A percentile compares a stretch with the other conserved stretches of the same genome.
phyloP scores from a whole-genome alignment of 306 rosid species.

The Abrus pulchellus region DNA sequence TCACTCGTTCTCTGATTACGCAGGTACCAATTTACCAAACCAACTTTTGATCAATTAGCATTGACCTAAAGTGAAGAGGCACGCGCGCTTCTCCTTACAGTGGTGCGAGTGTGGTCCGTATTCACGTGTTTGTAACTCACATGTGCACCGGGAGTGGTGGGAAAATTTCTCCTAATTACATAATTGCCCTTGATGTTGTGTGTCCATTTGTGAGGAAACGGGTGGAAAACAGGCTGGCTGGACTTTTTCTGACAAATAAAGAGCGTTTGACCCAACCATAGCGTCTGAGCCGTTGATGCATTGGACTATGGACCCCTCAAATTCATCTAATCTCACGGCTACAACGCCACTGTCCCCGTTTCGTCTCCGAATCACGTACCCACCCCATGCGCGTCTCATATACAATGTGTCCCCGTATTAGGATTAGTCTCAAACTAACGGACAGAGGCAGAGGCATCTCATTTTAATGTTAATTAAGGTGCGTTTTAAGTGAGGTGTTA shows the following conservation, averaged over 20 bases:
- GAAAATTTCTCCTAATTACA: neutral
- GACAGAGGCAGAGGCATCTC: neutral
- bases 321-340: conserved; percentile 3
- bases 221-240: conserved; percentile 68
- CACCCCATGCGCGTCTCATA: no score
- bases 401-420: neutral
- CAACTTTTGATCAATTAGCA: conserved; percentile 17
- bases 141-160: conserved; percentile 17
- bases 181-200: conserved; percentile 20
- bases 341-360: neutral
- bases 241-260: conserved; percentile 39
- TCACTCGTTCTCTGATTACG: conserved; percentile 8
- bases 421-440: neutral
- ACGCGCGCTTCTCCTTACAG: conserved; percentile 12
- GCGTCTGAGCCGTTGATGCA: neutral
- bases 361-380: no score
- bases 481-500: no score
- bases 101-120: neutral
- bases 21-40: neutral
- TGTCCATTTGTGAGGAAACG: conserved; percentile 34
- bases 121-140: conserved; percentile 6
- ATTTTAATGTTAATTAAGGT: no score
- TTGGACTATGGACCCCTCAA: neutral
- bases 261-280: conserved; percentile 36
- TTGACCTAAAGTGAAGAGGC: conserved; percentile 7